Conservation (phyloP, 805 yeast genomes). For the Kodamaea fukazawae region DNA sequence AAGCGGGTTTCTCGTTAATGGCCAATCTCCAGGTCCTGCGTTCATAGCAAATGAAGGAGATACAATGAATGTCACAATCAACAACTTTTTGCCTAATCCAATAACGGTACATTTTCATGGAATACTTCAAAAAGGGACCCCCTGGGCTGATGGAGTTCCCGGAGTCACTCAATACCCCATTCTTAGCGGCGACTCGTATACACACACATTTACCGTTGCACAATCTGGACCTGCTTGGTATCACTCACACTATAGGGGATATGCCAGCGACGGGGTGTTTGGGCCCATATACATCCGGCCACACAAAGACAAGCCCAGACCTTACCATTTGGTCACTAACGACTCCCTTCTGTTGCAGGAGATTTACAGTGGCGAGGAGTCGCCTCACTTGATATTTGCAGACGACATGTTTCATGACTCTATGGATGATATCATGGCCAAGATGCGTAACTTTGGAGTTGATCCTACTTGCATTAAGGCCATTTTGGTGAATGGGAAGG, state of each 20-base stretch:
- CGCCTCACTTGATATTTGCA: conserved; percentile 28
- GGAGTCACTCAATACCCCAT: conserved; percentile 52
- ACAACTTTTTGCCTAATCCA: conserved; percentile 36
- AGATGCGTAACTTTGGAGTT: conserved; percentile 29
- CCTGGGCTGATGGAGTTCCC: conserved; percentile 50
- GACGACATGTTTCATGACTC: conserved; percentile 40
- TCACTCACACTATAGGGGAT: conserved; percentile 50
- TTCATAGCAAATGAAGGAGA: conserved; percentile 35
- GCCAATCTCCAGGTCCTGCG: conserved; percentile 50
- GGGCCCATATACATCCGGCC: conserved; percentile 48
- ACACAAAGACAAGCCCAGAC: conserved; percentile 21
- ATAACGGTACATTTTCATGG: conserved; percentile 57
- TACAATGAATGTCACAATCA: conserved; percentile 33
- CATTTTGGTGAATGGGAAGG: conserved; percentile 30
- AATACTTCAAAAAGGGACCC: conserved; percentile 43
- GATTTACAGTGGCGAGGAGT: conserved; percentile 23
- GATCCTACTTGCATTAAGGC: conserved; percentile 35
- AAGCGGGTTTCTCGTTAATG: conserved; percentile 37
- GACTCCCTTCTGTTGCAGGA: conserved; percentile 25
- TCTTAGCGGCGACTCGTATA: conserved; percentile 39
- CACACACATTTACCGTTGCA: conserved; percentile 39
- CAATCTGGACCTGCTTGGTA: conserved; percentile 56
- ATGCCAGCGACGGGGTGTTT: conserved; percentile 47
- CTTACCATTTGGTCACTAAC: conserved; percentile 28
- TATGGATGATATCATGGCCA: conserved; percentile 33